These are phyloP conservation scores for Pyricularia sp. DNA, from an alignment of 2,329 filamentous ascomycete species.

Conservation along the genomic window DNA sequence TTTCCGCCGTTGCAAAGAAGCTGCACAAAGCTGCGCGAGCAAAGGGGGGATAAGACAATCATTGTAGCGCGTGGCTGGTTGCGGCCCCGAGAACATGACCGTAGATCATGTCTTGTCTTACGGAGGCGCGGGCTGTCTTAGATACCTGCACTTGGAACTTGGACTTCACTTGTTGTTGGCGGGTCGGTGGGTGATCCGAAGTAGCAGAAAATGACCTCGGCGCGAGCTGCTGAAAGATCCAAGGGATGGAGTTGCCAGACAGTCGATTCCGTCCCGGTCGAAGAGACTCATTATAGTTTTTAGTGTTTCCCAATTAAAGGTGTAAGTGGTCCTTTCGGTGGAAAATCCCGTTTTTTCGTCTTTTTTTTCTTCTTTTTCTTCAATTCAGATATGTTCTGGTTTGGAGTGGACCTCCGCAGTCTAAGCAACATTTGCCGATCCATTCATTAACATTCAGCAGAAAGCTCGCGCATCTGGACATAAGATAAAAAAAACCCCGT, in stretches of 20 bases:
- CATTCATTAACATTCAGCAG: no score
- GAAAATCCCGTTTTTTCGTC: no score
- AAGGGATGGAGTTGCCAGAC: background rate
- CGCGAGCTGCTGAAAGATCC: no score
- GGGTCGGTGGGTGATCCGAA: background rate
- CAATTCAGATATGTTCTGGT: no score
- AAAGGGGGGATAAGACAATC: background rate
- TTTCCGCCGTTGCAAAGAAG: background rate
- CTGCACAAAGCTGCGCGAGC: background rate
- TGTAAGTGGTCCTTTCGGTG: background rate
- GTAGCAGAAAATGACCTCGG: background rate
- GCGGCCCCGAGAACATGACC: background rate
- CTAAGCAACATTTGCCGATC: no score
- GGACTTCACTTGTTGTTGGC: background rate
- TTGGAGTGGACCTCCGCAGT: no score
- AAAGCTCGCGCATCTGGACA: no score
- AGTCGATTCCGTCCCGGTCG: background rate
- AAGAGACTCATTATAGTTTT: background rate
- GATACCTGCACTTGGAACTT: background rate
- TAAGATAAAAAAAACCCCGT: no score
- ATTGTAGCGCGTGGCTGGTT: background rate
- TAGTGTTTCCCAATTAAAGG: background rate
- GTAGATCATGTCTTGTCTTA: background rate
- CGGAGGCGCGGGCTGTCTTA: background rate
- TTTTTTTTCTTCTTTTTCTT: no score